A percentile compares a stretch with the other conserved stretches of the same genome.
phyloP scores from a whole-genome alignment of 148 eudicot genomes.

The Chenopodium suecicum region DNA sequence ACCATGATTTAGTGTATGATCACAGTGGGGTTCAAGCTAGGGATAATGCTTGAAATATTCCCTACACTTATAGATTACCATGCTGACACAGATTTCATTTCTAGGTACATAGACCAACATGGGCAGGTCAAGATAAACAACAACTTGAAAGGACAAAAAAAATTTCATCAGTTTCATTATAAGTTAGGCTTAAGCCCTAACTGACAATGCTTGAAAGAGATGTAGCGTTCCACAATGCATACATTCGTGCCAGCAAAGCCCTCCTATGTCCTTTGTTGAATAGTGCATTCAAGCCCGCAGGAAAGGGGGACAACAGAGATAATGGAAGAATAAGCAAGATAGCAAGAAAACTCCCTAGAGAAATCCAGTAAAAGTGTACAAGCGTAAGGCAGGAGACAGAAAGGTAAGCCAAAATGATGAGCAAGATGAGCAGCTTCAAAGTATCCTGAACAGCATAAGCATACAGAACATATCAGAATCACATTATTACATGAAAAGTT shows the following conservation, averaged over 20 bases:
- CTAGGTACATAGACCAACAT: no score
- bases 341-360: conserved; percentile 72
- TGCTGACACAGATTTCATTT: no score
- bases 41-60: no score
- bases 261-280: conserved; percentile 70
- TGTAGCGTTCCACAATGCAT: conserved; percentile 80
- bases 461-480: conserved; percentile 10
- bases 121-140: no score
- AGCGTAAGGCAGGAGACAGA: conserved; percentile 65
- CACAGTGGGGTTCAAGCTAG: no score
- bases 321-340: conserved; percentile 80
- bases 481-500: background rate
- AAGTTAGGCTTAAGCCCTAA: conserved; percentile 22
- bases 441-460: conserved; percentile 58
- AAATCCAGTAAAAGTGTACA: conserved; percentile 75
- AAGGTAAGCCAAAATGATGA: conserved; percentile 73
- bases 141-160: no score
- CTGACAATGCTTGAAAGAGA: conserved; percentile 78
- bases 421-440: conserved; percentile 62
- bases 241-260: conserved; percentile 75
- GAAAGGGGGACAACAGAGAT: conserved; percentile 74
- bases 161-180: no score
- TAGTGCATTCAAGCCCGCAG: conserved; percentile 80
- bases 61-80: no score
- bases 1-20: no score